These are phyloP conservation scores for Puccinia horiana DNA, from an alignment of 1,284 basidiomycete species.

Conservation along the genomic window DNA sequence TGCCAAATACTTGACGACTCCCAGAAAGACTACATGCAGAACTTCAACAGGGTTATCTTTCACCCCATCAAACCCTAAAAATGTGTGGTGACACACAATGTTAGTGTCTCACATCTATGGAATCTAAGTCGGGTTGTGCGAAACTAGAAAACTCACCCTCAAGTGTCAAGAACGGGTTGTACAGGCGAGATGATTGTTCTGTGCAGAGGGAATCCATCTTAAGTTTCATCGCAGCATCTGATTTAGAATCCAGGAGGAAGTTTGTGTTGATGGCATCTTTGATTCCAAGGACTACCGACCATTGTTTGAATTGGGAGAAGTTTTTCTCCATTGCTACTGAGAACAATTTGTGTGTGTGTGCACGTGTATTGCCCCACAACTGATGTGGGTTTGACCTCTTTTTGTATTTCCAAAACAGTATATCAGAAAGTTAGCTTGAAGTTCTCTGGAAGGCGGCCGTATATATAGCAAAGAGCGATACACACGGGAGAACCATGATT, in stretches of 20 bases:
- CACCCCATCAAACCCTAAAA: not conserved
- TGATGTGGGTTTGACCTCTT: no score
- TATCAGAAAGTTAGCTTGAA: no score
- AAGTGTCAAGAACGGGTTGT: conserved; percentile 54
- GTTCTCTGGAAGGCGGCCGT: no score
- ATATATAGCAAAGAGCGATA: not conserved
- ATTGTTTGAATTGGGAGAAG: not conserved
- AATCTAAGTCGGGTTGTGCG: conserved; percentile 48
- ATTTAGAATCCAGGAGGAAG: conserved; percentile 48
- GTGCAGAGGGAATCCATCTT: conserved; percentile 53
- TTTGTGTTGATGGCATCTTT: not conserved
- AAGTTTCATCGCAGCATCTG: conserved; percentile 47
- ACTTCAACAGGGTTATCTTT: not conserved
- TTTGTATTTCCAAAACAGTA: no score
- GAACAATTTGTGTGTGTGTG: not conserved
- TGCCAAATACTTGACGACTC: no score
- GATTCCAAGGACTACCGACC: no score
- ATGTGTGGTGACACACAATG: not conserved
- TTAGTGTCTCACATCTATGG: conserved; percentile 49
- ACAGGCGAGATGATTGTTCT: conserved; percentile 55
- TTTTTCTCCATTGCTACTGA: not conserved
- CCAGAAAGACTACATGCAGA: not conserved
- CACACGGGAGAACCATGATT: not conserved
- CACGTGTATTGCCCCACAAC: not conserved
- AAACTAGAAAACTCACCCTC: conserved; percentile 60